Evolutionary conservation across 148 eudicot species (phyloP).

Genomic region (Arctostaphylos glauca): DNA sequence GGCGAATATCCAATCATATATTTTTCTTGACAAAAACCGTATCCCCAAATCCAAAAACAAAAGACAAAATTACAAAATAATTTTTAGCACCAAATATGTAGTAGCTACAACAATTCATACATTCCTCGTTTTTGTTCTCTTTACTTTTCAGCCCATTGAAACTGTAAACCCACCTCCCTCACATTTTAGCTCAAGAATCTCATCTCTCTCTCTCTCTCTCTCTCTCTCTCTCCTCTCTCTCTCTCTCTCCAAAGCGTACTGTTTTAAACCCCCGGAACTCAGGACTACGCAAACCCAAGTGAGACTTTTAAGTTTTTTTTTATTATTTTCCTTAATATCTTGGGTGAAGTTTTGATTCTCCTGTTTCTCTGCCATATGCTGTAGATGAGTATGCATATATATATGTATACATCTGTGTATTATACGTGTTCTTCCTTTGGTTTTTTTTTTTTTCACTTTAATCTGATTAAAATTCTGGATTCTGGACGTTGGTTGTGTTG

Average conservation of each 20-base stretch:
- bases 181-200: background rate
- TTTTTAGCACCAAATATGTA: background rate
- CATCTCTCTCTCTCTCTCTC: conserved; percentile 11
- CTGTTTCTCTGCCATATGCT: background rate
- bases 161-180: conserved; percentile 7
- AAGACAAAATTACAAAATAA: background rate
- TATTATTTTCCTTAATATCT: background rate
- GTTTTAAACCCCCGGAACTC: background rate
- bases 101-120: background rate
- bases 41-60: background rate
- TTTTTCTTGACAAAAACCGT: background rate
- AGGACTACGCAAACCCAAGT: background rate
- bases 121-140: background rate
- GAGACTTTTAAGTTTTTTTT: background rate
- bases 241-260: background rate
- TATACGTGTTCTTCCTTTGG: background rate
- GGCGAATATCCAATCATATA: background rate
- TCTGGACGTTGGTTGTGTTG: conserved; percentile 14
- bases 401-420: background rate
- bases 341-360: background rate
- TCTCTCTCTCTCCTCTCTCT: conserved; percentile 11
- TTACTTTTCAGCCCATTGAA: background rate
- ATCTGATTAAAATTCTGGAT: background rate
- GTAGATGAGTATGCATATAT: background rate
- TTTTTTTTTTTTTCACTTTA: background rate